Base-by-base conservation (phyloP, 495 filamentous ascomycete genomes). In the Annulohypoxylon moriforme region DNA sequence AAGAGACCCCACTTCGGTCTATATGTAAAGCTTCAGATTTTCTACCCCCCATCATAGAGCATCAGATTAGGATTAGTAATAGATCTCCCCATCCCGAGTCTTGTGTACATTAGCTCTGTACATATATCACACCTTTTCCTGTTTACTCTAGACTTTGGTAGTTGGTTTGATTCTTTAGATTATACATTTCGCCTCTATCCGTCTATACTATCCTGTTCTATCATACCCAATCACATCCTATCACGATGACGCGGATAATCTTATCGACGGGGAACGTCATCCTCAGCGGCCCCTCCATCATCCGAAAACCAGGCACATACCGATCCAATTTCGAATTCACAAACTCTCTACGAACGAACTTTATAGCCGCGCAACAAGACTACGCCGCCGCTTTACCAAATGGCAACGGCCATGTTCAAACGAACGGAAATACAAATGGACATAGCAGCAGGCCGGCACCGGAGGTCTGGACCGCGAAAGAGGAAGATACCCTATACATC, bases 241-340 rank as follows among this genome's bases (percentile, higher is more conserved):
- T 31, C 40, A 62, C 70, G 18, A 93, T 90, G 83, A 89, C 89
- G 83, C 92, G 93, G 84, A 85, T 97, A 80, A 89, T 97, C 47
- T 89, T 97, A 63, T 96, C 93, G 34, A 97, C 94, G 50, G 94
- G 92, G 65, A 98, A 98, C 85, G 90, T 98, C 73, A 92, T 97
- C 83, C 88, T 87, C 62, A 89, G 86, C 67, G 89, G 91, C 38
- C 89, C 91, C 71, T 92, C 93, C 53, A 90, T 96, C 72, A 91
- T 97, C 71, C 89, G 92, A 36, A 92, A 90, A 64, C 87, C 89
- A 31, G 84, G 89, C 50, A 86, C 85, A 24, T 87, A 91, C 73
- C 92, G 93, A 77, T 96, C 93, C 49, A 97, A 96, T 78, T 87
- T 94, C 71, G 94, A 98, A 77, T 85, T 98, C 69, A 91, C 91